phyloP scores from a whole-genome alignment of 2,329 filamentous ascomycete genomes.

The Exophiala lecanii-corni region DNA sequence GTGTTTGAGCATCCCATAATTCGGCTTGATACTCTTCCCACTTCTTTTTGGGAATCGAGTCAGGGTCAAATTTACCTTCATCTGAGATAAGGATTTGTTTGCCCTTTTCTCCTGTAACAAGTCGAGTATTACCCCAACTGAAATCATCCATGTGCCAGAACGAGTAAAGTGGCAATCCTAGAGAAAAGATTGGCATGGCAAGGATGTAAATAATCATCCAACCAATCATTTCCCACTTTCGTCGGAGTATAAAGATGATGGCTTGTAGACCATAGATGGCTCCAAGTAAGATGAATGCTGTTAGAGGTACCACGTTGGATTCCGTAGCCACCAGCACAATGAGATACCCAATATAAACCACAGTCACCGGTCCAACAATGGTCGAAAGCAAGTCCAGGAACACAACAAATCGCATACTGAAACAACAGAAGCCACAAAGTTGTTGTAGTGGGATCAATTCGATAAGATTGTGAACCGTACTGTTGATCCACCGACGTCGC shows the following conservation, averaged over 20 bases:
- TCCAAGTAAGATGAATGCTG: conserved; percentile 82
- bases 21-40: conserved; percentile 99
- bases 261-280: conserved; percentile 92
- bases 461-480: conserved; percentile 93
- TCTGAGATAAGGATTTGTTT: conserved; percentile 90
- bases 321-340: conserved; percentile 66
- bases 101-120: conserved; percentile 90
- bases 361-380: conserved; percentile 82
- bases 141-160: conserved; percentile 99
- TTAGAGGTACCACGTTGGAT: conserved; percentile 66
- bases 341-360: conserved; percentile 85
- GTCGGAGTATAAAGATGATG: conserved; percentile 90
- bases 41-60: conserved; percentile 90
- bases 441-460: conserved; percentile 91
- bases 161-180: conserved; percentile 82
- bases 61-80: conserved; percentile 95
- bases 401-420: conserved; percentile 98
- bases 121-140: conserved; percentile 97
- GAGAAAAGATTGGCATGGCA: conserved; percentile 86
- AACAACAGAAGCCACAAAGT: conserved; percentile 99
- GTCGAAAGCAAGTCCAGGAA: conserved; percentile 92
- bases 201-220: conserved; percentile 98
- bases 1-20: conserved; percentile 94
- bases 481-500: conserved; percentile 99
- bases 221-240: conserved; percentile 99